phyloP scores from a whole-genome alignment of 345 rosid species.

The Bruguiera sexangula region DNA sequence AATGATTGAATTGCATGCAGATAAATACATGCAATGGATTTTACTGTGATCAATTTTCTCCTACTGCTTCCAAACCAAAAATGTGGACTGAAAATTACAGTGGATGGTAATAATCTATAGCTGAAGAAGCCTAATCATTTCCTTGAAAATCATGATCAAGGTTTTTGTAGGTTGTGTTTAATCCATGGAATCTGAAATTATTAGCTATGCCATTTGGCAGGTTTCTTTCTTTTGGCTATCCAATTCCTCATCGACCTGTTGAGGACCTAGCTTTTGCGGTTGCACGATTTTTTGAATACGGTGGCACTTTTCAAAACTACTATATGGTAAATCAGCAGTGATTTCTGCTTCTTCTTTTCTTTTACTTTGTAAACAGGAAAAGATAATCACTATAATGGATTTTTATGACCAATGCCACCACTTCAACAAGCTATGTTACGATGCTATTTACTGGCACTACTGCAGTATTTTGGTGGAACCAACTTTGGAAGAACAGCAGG shows the following conservation, averaged over 20 bases:
- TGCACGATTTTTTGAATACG: slow-evolving; percentile 56
- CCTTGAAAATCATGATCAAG: background rate
- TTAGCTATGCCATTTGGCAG: slow-evolving; percentile 23
- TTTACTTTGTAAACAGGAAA: background rate
- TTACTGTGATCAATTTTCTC: slow-evolving; percentile 52
- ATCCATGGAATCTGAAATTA: background rate
- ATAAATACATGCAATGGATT: slow-evolving; percentile 72
- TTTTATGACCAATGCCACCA: background rate
- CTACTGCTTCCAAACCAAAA: slow-evolving; percentile 57
- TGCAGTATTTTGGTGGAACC: slow-evolving; percentile 70
- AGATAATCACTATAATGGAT: background rate
- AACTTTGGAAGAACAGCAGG: slow-evolving; percentile 68
- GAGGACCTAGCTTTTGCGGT: slow-evolving; percentile 68
- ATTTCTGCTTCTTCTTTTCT: background rate
- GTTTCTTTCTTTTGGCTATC: slow-evolving; percentile 61
- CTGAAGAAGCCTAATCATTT: background rate
- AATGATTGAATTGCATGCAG: slow-evolving; percentile 27
- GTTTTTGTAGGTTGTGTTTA: background rate
- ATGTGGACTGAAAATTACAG: slow-evolving; percentile 69
- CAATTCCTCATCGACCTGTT: slow-evolving; percentile 60
- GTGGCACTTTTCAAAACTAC: slow-evolving; percentile 66
- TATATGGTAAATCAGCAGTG: slow-evolving; percentile 46
- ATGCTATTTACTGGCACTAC: slow-evolving; percentile 6
- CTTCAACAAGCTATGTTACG: background rate
- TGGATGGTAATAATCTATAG: slow-evolving; percentile 46